Conservation (phyloP, 2,329 filamentous ascomycete species). For the Exophiala dermatitidis region DNA sequence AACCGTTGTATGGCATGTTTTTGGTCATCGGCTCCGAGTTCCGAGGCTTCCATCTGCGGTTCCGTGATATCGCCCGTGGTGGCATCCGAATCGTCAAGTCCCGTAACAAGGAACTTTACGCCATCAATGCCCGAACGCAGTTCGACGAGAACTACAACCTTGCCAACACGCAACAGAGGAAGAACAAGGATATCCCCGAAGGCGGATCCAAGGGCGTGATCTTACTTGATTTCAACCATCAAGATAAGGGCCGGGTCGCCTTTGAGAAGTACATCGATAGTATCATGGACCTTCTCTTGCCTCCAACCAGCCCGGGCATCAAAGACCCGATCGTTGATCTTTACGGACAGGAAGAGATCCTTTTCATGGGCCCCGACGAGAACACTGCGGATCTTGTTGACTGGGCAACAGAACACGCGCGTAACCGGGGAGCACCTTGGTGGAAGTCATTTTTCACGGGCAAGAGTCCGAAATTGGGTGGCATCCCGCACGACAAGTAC, state of each 20-base stretch:
- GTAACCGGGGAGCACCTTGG: conserved; percentile 81
- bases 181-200: conserved; percentile 99
- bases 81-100: conserved; percentile 99
- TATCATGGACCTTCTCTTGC: conserved; percentile 88
- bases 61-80: conserved; percentile 92
- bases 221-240: conserved; percentile 83
- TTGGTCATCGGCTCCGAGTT: conserved; percentile 95
- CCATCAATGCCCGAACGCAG: conserved; percentile 90
- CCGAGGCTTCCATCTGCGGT: conserved; percentile 92
- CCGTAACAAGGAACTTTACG: conserved; percentile 87
- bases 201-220: conserved; percentile 98
- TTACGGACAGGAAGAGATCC: conserved; percentile 88
- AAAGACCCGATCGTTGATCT: conserved; percentile 98
- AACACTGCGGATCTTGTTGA: conserved; percentile 96
- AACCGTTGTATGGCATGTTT: conserved; percentile 96
- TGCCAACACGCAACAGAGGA: conserved; percentile 96
- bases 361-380: conserved; percentile 98
- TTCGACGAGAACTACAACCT: conserved; percentile 99
- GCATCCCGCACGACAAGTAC: conserved; percentile 91
- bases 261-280: conserved; percentile 99
- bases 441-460: conserved; percentile 99
- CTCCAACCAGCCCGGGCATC: conserved; percentile 86
- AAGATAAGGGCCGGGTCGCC: conserved; percentile 83
- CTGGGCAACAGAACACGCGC: conserved; percentile 96
- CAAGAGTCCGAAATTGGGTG: conserved; percentile 90